These are phyloP conservation scores for Bombardia bombarda DNA, from an alignment of 495 filamentous ascomycete species.

Conservation along the genomic window DNA sequence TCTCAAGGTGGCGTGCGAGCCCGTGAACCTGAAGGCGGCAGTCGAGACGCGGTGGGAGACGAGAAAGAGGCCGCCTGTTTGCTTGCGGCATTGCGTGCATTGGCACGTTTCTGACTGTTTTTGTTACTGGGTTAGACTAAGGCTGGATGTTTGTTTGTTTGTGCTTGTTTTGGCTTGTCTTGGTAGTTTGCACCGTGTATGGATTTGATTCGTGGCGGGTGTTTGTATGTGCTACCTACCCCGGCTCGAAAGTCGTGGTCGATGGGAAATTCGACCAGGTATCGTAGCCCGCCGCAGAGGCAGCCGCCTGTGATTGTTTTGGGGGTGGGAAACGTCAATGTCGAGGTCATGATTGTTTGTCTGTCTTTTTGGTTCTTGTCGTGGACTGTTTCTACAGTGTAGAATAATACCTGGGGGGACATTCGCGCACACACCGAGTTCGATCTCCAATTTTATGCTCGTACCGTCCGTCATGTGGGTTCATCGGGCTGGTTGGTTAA, in stretches of 20 bases:
- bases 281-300: slow-evolving; percentile 29
- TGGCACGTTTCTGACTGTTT: slow-evolving; percentile 29
- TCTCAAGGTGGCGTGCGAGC: slow-evolving; percentile 17
- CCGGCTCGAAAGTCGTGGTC: slow-evolving; percentile 26
- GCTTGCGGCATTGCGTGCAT: slow-evolving; percentile 33
- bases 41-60: slow-evolving; percentile 12
- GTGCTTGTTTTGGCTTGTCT: not conserved
- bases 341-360: slow-evolving; percentile 3
- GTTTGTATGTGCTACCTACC: slow-evolving; percentile 10
- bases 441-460: no score
- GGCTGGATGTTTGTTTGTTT: not conserved
- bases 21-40: slow-evolving; percentile 14
- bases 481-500: no score
- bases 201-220: not conserved
- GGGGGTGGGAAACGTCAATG: slow-evolving; percentile 17
- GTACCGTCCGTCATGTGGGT: no score
- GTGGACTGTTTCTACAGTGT: no score
- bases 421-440: no score
- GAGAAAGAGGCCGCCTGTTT: slow-evolving; percentile 28
- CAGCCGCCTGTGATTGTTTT: slow-evolving; percentile 32
- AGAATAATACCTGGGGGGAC: no score
- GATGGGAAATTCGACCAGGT: slow-evolving; percentile 25
- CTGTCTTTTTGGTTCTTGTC: no score
- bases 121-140: slow-evolving; percentile 2
- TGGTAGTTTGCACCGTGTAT: no score